A percentile compares a stretch with the other conserved stretches of the same genome.
Conservation (phyloP, 129 eudicot species). For the Apium graveolens region DNA sequence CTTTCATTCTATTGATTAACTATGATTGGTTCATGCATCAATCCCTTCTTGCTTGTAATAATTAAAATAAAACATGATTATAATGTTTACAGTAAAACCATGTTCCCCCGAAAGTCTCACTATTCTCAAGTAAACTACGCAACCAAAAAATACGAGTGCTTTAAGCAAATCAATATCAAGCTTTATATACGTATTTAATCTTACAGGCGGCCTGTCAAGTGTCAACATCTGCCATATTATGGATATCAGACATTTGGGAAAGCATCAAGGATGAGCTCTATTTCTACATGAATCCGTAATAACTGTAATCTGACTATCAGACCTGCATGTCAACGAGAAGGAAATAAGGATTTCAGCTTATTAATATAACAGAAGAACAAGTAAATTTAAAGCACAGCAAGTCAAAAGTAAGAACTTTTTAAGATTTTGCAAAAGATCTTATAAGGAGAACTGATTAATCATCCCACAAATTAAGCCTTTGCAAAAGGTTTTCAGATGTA, state of each 20-base stretch:
- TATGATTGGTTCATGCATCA: background rate
- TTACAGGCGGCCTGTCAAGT: background rate
- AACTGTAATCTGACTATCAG: background rate
- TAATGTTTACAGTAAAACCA: background rate
- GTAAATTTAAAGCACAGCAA: background rate
- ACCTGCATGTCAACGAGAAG: constrained; percentile 1
- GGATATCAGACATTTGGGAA: background rate
- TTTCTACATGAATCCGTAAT: background rate
- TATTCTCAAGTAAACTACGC: background rate
- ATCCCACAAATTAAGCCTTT: background rate
- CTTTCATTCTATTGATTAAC: background rate
- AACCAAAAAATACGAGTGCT: background rate
- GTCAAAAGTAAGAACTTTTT: background rate
- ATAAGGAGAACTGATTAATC: background rate
- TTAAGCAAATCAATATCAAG: background rate
- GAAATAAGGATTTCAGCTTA: background rate
- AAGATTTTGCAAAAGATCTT: background rate
- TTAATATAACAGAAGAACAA: background rate
- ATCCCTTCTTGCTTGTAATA: background rate
- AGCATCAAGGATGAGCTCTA: background rate
- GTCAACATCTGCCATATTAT: background rate
- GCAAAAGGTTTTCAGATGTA: background rate
- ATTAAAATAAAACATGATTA: background rate
- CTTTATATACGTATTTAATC: background rate
- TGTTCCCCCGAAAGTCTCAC: background rate